Evolutionary conservation across 2,329 filamentous ascomycete genomes (phyloP).

Genomic region (Herpotrichia juniperi): DNA sequence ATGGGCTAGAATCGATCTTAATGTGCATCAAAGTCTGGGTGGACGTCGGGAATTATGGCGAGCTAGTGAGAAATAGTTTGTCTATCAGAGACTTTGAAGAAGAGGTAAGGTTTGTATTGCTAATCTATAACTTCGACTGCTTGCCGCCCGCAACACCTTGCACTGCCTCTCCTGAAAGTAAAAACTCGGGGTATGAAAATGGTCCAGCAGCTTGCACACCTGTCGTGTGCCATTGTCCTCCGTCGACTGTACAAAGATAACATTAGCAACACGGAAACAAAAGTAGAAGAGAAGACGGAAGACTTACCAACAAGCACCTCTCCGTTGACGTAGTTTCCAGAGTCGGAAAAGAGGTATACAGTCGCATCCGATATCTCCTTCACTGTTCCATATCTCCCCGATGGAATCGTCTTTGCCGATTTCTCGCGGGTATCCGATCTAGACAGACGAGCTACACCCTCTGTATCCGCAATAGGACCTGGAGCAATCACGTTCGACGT

Average conservation of each 20-base stretch:
- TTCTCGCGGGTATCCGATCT: slow-evolving; percentile 38
- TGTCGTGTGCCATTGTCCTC: slow-evolving; percentile 57
- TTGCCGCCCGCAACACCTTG: slow-evolving; percentile 65
- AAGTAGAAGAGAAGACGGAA: not conserved
- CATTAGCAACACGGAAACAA: slow-evolving; percentile 18
- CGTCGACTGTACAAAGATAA: slow-evolving; percentile 51
- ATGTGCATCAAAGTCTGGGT: too few relatives aligned
- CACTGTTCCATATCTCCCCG: slow-evolving; percentile 77
- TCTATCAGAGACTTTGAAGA: not conserved
- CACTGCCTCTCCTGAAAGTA: slow-evolving; percentile 60
- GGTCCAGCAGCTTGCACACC: slow-evolving; percentile 40
- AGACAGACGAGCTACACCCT: slow-evolving; percentile 59
- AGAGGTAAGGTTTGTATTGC: not conserved
- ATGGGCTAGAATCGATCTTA: too few relatives aligned
- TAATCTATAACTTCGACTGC: slow-evolving; percentile 59
- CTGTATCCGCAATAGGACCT: slow-evolving; percentile 83
- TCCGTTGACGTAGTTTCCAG: slow-evolving; percentile 85
- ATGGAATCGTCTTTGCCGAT: slow-evolving; percentile 60
- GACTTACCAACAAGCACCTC: slow-evolving; percentile 75
- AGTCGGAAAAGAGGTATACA: slow-evolving; percentile 84
- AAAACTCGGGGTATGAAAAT: slow-evolving; percentile 64
- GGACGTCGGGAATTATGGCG: too few relatives aligned
- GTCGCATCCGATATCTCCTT: slow-evolving; percentile 93
- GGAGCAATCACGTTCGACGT: slow-evolving; percentile 89
- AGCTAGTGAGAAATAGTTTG: too few relatives aligned